These are phyloP conservation scores for Escovopsis sp. DNA, from an alignment of 2,329 filamentous ascomycete species.

Conservation along the genomic window DNA sequence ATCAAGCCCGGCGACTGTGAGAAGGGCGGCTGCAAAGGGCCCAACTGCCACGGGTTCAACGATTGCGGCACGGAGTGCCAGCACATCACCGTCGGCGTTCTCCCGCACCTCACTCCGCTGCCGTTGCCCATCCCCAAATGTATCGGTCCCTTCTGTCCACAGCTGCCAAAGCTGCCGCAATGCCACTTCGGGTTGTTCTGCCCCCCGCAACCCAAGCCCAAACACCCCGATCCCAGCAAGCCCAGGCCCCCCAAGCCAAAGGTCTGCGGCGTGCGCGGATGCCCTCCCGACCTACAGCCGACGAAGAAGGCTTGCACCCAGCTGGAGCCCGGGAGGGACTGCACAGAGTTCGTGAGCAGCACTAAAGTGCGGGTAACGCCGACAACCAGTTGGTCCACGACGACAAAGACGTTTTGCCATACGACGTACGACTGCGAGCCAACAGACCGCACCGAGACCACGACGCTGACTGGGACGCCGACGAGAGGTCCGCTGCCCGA, in stretches of 20 bases:
- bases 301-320: conserved; percentile 1
- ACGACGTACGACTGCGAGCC: conserved; percentile 3
- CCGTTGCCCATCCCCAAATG: neutral
- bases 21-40: conserved; percentile 3
- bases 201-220: too few relatives aligned
- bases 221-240: too few relatives aligned
- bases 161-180: neutral
- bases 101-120: neutral
- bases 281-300: neutral
- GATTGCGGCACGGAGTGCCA: conserved; percentile 1
- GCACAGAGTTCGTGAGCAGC: conserved; percentile 3
- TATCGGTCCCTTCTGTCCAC: neutral
- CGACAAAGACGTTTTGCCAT: conserved; percentile 3
- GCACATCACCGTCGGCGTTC: neutral
- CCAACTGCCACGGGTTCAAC: neutral
- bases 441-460: conserved; percentile 1
- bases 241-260: too few relatives aligned
- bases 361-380: neutral
- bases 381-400: conserved; percentile 1
- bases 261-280: neutral
- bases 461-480: conserved; percentile 1
- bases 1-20: conserved; percentile 3
- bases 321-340: neutral
- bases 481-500: too few relatives aligned
- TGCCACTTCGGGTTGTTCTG: too few relatives aligned